phyloP scores from a whole-genome alignment of 208 protist genomes.

The Trypanosoma mega region DNA sequence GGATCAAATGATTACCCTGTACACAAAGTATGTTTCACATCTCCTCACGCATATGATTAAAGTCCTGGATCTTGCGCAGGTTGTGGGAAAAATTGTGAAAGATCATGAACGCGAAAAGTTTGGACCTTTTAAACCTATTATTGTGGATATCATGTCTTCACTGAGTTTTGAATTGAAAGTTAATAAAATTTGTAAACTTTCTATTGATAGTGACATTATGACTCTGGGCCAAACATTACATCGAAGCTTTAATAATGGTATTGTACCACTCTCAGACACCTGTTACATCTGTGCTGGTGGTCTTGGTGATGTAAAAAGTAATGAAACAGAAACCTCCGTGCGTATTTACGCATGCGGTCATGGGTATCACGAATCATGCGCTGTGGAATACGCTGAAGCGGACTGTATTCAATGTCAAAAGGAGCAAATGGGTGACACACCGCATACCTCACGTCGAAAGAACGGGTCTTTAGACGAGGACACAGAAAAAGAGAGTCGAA shows the following conservation, averaged over 20 bases:
- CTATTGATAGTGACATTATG: conserved; percentile 50
- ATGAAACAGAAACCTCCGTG: conserved; percentile 24
- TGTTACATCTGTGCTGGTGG: conserved; percentile 55
- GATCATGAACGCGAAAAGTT: conserved; percentile 57
- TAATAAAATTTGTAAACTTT: conserved; percentile 44
- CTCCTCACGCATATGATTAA: conserved; percentile 55
- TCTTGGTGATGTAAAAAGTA: conserved; percentile 21
- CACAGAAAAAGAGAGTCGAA: not conserved
- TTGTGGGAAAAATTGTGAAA: conserved; percentile 49
- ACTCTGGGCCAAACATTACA: conserved; percentile 37
- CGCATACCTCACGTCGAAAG: not conserved
- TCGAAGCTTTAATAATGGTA: conserved; percentile 40
- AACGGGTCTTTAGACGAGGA: not conserved
- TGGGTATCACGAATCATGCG: conserved; percentile 65
- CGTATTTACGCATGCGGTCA: conserved; percentile 80
- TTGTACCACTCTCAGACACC: conserved; percentile 46
- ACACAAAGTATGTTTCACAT: conserved; percentile 49
- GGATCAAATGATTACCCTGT: conserved; percentile 45
- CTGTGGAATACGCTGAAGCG: not conserved
- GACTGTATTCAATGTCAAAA: conserved; percentile 24
- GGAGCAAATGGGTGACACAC: not conserved
- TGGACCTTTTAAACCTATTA: conserved; percentile 55
- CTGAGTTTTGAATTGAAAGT: conserved; percentile 61
- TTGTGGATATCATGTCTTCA: conserved; percentile 54
- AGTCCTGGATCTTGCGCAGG: conserved; percentile 43